Percentiles rank a stretch among this genome's conserved stretches.
phyloP scores from a whole-genome alignment of 2,329 filamentous ascomycete species.

The Alternaria panax region DNA sequence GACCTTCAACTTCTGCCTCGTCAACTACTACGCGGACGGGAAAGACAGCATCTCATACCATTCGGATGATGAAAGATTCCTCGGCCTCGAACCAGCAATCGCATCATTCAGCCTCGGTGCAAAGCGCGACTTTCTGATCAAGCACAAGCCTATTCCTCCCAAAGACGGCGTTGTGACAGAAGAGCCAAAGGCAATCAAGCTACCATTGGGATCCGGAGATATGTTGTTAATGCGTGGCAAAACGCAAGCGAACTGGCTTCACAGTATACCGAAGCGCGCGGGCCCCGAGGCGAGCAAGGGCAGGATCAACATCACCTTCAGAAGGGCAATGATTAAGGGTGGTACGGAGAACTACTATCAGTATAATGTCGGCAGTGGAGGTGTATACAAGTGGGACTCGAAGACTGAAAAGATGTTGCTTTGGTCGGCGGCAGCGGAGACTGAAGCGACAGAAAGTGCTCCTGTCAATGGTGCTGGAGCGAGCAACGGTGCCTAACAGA shows the following conservation, averaged over 20 bases:
- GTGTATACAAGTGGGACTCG: slow-evolving; percentile 72
- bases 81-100: slow-evolving; percentile 73
- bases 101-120: slow-evolving; percentile 78
- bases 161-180: slow-evolving; percentile 40
- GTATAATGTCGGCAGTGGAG: slow-evolving; percentile 78
- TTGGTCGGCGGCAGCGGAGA: slow-evolving; percentile 34
- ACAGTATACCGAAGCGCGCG: slow-evolving; percentile 78
- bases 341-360: slow-evolving; percentile 85
- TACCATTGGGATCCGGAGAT: slow-evolving; percentile 70
- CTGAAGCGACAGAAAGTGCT: not conserved
- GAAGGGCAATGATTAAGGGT: slow-evolving; percentile 72
- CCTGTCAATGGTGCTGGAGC: not conserved
- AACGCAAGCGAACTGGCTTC: slow-evolving; percentile 77
- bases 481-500: not conserved
- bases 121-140: slow-evolving; percentile 77
- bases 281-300: slow-evolving; percentile 68
- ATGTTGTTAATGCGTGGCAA: slow-evolving; percentile 80
- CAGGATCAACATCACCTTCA: slow-evolving; percentile 78
- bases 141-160: slow-evolving; percentile 70
- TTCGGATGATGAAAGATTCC: slow-evolving; percentile 80
- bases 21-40: slow-evolving; percentile 84
- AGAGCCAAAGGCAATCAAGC: slow-evolving; percentile 56
- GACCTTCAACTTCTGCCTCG: slow-evolving; percentile 78
- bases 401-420: slow-evolving; percentile 59
- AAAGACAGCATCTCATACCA: slow-evolving; percentile 81